A percentile compares a stretch with the other conserved stretches of the same genome.
Evolutionary conservation across 2,329 filamentous ascomycete genomes (phyloP).

Genomic region (Aureobasidium sp.): DNA sequence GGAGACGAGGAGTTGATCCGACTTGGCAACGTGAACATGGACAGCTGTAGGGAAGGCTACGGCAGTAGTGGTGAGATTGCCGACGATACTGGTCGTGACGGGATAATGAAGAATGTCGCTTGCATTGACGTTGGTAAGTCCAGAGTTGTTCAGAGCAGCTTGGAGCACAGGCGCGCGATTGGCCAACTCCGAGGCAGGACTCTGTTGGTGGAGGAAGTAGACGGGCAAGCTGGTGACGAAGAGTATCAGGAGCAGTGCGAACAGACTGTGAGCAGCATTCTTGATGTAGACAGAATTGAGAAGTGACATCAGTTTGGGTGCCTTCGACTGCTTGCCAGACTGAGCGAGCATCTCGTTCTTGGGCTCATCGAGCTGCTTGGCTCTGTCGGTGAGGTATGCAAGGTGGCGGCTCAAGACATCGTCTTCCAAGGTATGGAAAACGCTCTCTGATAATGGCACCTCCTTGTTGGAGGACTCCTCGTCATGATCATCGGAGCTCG

Average conservation of each 20-base stretch:
- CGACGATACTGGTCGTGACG: neutral
- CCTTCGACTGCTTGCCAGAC: neutral
- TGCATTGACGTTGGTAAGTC: conserved; percentile 3
- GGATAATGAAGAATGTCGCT: conserved; percentile 11
- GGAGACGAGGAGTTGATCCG: conserved; percentile 11
- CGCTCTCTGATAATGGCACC: neutral
- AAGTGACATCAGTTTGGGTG: neutral
- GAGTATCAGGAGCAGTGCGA: neutral
- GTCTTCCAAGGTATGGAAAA: conserved; percentile 1
- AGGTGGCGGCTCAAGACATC: conserved; percentile 11
- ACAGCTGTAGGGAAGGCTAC: conserved; percentile 4
- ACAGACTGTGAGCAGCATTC: neutral
- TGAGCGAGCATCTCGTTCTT: neutral
- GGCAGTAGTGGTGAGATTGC: neutral
- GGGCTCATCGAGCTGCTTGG: neutral
- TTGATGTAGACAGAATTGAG: neutral
- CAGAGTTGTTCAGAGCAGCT: conserved; percentile 3
- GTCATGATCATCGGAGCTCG: neutral
- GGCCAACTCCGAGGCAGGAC: neutral
- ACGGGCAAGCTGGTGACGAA: neutral
- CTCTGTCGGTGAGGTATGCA: neutral
- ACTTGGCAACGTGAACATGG: conserved; percentile 5
- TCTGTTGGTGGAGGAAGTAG: neutral
- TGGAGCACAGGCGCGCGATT: neutral
- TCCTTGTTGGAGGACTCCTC: neutral